These are phyloP conservation scores for Penicillium angulare DNA, from an alignment of 495 filamentous ascomycete species.

Conservation along the genomic window DNA sequence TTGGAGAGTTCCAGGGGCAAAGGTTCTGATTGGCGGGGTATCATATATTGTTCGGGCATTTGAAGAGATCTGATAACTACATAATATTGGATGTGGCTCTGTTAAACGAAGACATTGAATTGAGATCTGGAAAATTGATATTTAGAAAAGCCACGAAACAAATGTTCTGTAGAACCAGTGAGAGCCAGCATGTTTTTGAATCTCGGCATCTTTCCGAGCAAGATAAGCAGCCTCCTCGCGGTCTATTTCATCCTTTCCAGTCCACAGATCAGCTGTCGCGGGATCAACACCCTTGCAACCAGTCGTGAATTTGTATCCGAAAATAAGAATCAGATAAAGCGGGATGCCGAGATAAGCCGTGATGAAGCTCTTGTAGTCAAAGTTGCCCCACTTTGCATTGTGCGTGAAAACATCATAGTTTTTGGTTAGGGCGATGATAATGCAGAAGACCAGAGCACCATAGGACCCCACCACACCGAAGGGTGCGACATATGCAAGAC, in stretches of 20 bases:
- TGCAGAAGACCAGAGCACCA: slow-evolving; percentile 64
- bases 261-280: slow-evolving; percentile 63
- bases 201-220: slow-evolving; percentile 49
- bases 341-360: slow-evolving; percentile 82
- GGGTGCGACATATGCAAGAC: slow-evolving; percentile 71
- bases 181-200: slow-evolving; percentile 34
- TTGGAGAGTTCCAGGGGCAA: slow-evolving; percentile 22
- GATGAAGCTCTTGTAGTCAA: slow-evolving; percentile 73
- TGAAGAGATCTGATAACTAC: slow-evolving; percentile 24
- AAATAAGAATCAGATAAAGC: slow-evolving; percentile 68
- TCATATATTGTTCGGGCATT: slow-evolving; percentile 35
- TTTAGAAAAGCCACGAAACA: slow-evolving; percentile 65
- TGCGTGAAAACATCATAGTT: slow-evolving; percentile 71
- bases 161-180: slow-evolving; percentile 61
- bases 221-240: slow-evolving; percentile 70
- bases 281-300: slow-evolving; percentile 54
- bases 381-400: slow-evolving; percentile 49
- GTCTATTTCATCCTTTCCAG: slow-evolving; percentile 72
- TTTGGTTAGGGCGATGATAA: slow-evolving; percentile 72
- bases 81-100: too few species aligned
- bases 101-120: too few species aligned
- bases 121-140: too few species aligned
- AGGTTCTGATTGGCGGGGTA: slow-evolving; percentile 24
- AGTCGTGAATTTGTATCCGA: slow-evolving; percentile 65
- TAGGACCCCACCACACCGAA: slow-evolving; percentile 68